These are phyloP conservation scores for Cavenderia fasciculata DNA, from an alignment of 78 protist genomes.

Conservation along the genomic window DNA sequence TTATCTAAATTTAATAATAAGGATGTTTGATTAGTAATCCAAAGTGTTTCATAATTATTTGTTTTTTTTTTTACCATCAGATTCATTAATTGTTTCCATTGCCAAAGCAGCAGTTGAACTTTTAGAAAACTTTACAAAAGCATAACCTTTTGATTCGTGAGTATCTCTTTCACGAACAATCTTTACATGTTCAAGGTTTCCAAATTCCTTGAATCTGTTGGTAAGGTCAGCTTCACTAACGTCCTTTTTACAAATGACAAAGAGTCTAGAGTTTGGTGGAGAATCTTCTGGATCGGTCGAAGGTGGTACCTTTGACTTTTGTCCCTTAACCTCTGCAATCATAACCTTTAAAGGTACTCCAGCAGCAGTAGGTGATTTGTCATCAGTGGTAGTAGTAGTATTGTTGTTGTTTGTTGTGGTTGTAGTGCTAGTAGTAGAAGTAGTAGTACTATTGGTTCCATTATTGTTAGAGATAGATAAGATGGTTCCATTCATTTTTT, in stretches of 20 bases:
- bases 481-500: slow-evolving; percentile 49
- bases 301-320: slow-evolving; percentile 22
- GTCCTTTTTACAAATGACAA: slow-evolving; percentile 35
- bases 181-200: slow-evolving; percentile 52
- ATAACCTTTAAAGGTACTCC: slow-evolving; percentile 24
- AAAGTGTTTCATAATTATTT: neutral
- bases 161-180: slow-evolving; percentile 48
- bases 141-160: slow-evolving; percentile 74
- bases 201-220: slow-evolving; percentile 35
- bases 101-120: slow-evolving; percentile 61
- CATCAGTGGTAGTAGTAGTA: neutral
- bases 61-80: neutral
- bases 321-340: slow-evolving; percentile 65
- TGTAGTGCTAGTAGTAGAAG: no score
- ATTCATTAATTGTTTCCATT: slow-evolving; percentile 68
- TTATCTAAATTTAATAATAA: neutral
- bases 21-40: neutral
- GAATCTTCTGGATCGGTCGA: slow-evolving; percentile 73
- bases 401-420: neutral
- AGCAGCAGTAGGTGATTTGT: neutral
- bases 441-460: neutral
- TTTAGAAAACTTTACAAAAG: slow-evolving; percentile 64
- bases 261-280: slow-evolving; percentile 79
- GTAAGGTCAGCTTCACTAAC: slow-evolving; percentile 38
- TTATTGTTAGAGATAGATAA: neutral